Evolutionary conservation across 2,329 filamentous ascomycete genomes (phyloP).

Genomic region (Alternaria ventricosa): DNA sequence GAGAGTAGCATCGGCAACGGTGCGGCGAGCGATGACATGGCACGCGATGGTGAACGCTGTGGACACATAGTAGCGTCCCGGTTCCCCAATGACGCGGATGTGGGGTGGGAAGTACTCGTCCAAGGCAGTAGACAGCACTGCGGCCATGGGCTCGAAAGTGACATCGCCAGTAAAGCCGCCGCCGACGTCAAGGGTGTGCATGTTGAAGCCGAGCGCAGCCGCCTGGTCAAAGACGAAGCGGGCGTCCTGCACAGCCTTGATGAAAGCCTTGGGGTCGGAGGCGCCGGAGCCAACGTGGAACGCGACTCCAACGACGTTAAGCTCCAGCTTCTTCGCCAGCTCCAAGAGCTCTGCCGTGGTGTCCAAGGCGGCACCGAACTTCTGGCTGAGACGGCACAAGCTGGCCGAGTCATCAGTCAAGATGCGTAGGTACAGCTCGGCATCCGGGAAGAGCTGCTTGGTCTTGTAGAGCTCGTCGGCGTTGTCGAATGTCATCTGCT

Average conservation of each 20-base stretch:
- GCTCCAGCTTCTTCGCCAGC: conserved; percentile 78
- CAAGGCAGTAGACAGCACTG: conserved; percentile 77
- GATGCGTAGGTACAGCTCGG: conserved; percentile 93
- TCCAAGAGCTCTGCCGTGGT: conserved; percentile 77
- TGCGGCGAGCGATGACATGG: conserved; percentile 94
- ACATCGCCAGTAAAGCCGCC: conserved; percentile 92
- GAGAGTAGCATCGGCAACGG: conserved; percentile 73
- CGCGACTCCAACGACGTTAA: conserved; percentile 94
- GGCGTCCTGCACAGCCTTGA: conserved; percentile 89
- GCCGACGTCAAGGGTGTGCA: conserved; percentile 91
- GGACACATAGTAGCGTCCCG: conserved; percentile 94
- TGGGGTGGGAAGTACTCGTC: conserved; percentile 86
- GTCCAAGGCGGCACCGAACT: conserved; percentile 93
- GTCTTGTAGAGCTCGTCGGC: conserved; percentile 98
- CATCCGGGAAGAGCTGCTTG: conserved; percentile 85
- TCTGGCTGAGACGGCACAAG: conserved; percentile 93
- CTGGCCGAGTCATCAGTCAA: conserved; percentile 95
- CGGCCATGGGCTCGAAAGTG: conserved; percentile 89
- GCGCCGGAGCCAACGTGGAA: conserved; percentile 98
- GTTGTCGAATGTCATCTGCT: conserved; percentile 99
- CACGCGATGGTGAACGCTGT: conserved; percentile 93
- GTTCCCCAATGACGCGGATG: conserved; percentile 91
- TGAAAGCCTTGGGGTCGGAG: conserved; percentile 88
- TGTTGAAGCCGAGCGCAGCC: conserved; percentile 73
- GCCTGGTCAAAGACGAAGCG: conserved; percentile 89